Conservation (phyloP, 2,329 filamentous ascomycete genomes). For the Trichoderma simmonsii region DNA sequence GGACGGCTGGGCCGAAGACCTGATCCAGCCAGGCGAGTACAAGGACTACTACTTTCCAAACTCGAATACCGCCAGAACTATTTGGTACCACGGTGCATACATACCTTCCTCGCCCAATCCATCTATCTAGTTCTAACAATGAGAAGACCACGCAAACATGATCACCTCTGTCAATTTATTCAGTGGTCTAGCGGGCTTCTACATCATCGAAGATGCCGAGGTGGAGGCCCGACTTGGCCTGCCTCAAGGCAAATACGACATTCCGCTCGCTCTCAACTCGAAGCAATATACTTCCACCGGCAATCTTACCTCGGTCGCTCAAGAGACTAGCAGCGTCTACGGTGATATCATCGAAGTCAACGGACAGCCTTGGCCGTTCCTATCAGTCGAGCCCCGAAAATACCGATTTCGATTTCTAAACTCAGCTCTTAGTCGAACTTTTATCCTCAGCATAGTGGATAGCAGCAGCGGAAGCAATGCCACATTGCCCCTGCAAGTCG, state of each 20-base stretch:
- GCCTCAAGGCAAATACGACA: not conserved
- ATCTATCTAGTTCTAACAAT: not conserved
- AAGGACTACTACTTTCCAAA: not conserved
- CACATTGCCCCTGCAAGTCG: not conserved
- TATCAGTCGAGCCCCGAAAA: not conserved
- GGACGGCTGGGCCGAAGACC: not conserved
- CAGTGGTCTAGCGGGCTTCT: not conserved
- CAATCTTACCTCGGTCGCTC: not conserved
- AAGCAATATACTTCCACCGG: not conserved
- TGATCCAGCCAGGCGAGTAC: not conserved
- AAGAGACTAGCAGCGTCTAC: not conserved
- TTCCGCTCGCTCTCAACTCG: not conserved
- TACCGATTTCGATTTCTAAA: not conserved
- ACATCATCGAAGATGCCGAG: not conserved
- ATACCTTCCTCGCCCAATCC: not conserved
- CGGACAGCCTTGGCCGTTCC: not conserved
- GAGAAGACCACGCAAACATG: not conserved
- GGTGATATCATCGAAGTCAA: not conserved
- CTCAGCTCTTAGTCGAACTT: not conserved
- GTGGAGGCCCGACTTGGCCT: not conserved
- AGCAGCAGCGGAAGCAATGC: not conserved
- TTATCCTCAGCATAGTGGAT: not conserved
- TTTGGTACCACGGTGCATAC: not conserved
- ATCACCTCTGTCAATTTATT: not conserved
- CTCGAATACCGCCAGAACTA: not conserved